Conservation (phyloP, 202 grass and related monocot species). For the Alloteropsis angusta region DNA sequence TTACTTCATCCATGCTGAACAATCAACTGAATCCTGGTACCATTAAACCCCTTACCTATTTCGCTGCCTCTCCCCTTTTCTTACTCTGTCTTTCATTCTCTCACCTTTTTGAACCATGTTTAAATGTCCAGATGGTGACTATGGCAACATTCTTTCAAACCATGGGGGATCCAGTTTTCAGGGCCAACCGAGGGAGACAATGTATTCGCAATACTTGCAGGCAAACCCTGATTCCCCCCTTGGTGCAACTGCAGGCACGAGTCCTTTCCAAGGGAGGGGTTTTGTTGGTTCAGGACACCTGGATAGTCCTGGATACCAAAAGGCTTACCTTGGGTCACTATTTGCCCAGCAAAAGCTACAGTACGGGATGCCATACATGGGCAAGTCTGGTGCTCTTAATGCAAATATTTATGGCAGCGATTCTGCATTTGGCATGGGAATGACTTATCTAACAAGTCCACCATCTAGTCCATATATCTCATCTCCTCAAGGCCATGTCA, state of each 20-base stretch:
- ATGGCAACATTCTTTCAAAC: conserved; percentile 51
- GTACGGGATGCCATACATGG: conserved; percentile 50
- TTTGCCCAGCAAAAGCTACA: conserved; percentile 81
- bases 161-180: conserved; percentile 51
- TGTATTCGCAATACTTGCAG: conserved; percentile 57
- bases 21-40: conserved; percentile 63
- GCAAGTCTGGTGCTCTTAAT: conserved; percentile 63
- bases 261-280: conserved; percentile 49
- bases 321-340: conserved; percentile 60
- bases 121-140: conserved; percentile 54
- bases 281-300: conserved; percentile 57
- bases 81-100: not conserved
- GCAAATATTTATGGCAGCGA: conserved; percentile 53
- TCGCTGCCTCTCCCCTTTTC: not conserved
- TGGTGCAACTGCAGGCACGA: conserved; percentile 43
- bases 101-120: conserved; percentile 16
- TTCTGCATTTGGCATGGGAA: conserved; percentile 55
- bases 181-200: conserved; percentile 34
- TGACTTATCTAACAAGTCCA: conserved; percentile 56
- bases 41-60: not conserved
- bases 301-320: conserved; percentile 64
- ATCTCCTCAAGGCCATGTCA: conserved; percentile 50
- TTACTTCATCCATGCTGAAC: conserved; percentile 49
- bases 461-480: conserved; percentile 38
- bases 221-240: conserved; percentile 49